phyloP scores from a whole-genome alignment of 352 stramenopile species.

The Phytopythium aichiense region DNA sequence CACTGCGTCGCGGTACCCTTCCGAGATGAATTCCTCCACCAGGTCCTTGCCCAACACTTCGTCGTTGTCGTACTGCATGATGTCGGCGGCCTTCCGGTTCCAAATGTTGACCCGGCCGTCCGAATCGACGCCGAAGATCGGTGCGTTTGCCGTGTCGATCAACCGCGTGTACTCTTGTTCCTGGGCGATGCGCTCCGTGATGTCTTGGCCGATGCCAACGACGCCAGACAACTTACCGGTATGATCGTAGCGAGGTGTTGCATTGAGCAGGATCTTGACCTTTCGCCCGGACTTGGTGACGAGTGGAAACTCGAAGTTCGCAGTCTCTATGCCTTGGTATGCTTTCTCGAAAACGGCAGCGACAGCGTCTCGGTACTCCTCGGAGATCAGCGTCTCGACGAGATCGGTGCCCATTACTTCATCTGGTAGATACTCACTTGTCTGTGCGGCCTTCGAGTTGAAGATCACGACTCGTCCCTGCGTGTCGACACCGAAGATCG shows the following conservation, averaged over 20 bases:
- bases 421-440: constrained; percentile 58
- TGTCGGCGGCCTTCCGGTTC: constrained; percentile 83
- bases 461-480: constrained; percentile 62
- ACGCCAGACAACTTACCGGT: constrained; percentile 46
- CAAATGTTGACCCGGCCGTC: constrained; percentile 72
- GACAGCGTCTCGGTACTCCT: constrained; percentile 30
- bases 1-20: constrained; percentile 66
- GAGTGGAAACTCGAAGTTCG: constrained; percentile 64
- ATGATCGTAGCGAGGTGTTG: constrained; percentile 59
- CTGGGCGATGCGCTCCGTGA: constrained; percentile 42
- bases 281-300: constrained; percentile 49
- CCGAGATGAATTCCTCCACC: constrained; percentile 88
- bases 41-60: constrained; percentile 89
- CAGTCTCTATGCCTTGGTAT: constrained; percentile 36
- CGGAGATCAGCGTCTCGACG: constrained; percentile 67
- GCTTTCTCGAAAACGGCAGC: constrained; percentile 32
- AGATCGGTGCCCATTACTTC: constrained; percentile 61
- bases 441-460: constrained; percentile 70
- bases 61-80: constrained; percentile 85
- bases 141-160: constrained; percentile 37
- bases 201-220: constrained; percentile 49
- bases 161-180: constrained; percentile 31
- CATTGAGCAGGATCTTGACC: constrained; percentile 63
- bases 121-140: constrained; percentile 68
- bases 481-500: constrained; percentile 79